Base-by-base conservation (phyloP, 1,284 basidiomycete genomes). In the Meripilus lineatus region DNA sequence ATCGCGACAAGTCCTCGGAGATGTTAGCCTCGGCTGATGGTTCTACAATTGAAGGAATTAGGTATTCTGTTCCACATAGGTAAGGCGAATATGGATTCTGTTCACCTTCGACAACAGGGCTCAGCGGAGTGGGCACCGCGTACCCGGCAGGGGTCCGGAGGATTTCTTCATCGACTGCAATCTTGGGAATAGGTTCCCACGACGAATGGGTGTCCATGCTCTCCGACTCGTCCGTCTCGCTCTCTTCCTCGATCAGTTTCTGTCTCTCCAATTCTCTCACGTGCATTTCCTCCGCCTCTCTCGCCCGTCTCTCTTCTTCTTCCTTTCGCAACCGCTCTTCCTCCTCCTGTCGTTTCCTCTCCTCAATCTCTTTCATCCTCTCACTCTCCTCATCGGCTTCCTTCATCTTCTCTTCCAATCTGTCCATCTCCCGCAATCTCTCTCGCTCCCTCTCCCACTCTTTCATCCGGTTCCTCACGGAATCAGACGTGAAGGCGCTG, bases 361-460 rank as follows among this genome's bases (percentile, higher is more conserved):
- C 37, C 8, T 40, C 42, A 32, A 46, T 36, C 24, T 45, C 47
- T 5, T 21, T n/a, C 38, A 30, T 23, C n/a, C 40, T 37, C 42
- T 34, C 35, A 23, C 42, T 32, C 23, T 49, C 56, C n/a, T 35
- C 41, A 34, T 53, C 56, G 8, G 25, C 39, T 47, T 56, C 50
- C 10, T 40, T 23, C 26, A 39, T 15, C 10, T 21, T 43, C 24
- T 51, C 57, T 47, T 48, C 71, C 51, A 75, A 50, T 42, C 68
- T 64, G 45, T 67, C 67, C 65, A 76, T 75, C 65, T 80, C 77
- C 48, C 75, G 62, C 50, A 79, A 57, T 40, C 77, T 61, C 59
- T 76, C 68, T 42, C 70, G 68, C 58, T 80, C 78, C 30, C 74
- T 60, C 52, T 81, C 77, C 77, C 79, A 80, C 47, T 79, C 77